A percentile compares a stretch with the other conserved stretches of the same genome.
Conservation (phyloP, 768 basidiomycete genomes). For the Amanita pseudoporphyria region DNA sequence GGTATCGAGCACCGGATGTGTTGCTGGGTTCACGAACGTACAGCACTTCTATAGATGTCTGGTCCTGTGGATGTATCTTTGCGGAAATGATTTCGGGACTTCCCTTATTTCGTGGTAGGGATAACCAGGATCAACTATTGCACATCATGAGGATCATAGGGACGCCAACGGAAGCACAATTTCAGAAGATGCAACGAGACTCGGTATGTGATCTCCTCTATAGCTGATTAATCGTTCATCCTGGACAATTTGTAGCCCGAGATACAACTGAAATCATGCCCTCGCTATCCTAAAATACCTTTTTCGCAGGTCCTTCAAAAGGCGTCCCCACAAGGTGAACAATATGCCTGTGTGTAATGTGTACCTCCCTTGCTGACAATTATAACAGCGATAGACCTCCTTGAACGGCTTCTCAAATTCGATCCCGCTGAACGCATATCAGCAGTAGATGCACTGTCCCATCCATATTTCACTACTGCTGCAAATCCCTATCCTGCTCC, state of each 20-base stretch:
- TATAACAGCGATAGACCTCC: slow-evolving; percentile 73
- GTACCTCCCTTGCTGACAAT: slow-evolving; percentile 3
- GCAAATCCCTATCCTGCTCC: slow-evolving; percentile 34
- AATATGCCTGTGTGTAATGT: not conserved
- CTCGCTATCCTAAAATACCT: slow-evolving; percentile 77
- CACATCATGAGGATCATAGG: slow-evolving; percentile 98
- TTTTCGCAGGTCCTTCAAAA: slow-evolving; percentile 78
- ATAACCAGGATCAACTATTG: slow-evolving; percentile 95
- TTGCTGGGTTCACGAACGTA: slow-evolving; percentile 95
- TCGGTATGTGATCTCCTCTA: slow-evolving; percentile 45
- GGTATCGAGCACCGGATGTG: slow-evolving; percentile 99
- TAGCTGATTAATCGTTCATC: slow-evolving; percentile 1
- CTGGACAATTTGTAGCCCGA: slow-evolving; percentile 51
- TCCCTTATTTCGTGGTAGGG: slow-evolving; percentile 92
- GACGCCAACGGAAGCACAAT: slow-evolving; percentile 81
- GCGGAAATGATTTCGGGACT: slow-evolving; percentile 99
- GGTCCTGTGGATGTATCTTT: slow-evolving; percentile 99
- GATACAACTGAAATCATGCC: slow-evolving; percentile 74
- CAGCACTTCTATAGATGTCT: slow-evolving; percentile 96
- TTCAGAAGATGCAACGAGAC: slow-evolving; percentile 84
- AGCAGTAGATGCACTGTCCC: slow-evolving; percentile 83
- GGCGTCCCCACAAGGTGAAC: slow-evolving; percentile 70
- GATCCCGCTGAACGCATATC: slow-evolving; percentile 89
- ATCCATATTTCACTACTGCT: slow-evolving; percentile 79
- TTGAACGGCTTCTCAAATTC: slow-evolving; percentile 92